Evolutionary conservation across 306 rosid species (phyloP), one percentile per base, ranked within the genome.

Genomic region (Chamaecrista fasciculata): DNA sequence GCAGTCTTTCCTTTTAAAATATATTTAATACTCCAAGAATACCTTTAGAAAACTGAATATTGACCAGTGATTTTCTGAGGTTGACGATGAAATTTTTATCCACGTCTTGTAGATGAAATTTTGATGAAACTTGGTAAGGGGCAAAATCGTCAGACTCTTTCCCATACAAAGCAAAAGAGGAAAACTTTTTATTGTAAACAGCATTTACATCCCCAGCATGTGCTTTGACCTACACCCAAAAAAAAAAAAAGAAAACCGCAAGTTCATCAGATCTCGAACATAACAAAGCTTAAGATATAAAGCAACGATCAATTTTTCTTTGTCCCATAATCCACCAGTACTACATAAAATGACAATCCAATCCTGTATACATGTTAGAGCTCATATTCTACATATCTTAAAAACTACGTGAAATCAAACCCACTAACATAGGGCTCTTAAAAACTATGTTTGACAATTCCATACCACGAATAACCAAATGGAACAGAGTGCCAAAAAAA

Each of bases 91-190:
- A 56, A 57, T 6, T 56, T 51, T 67, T 73, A 74, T 85, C 92
- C 8, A 66, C 46, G 12, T 83, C 78, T 69, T 44, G 62, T 8
- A 66, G 70, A 11, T n/a, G 71, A 82, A 83, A 78, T 15, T 18
- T 69, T 4, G 86, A 67, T 42, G 76, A 82, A 67, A 25, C 57
- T 51, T 90, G 86, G 66, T 86, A 93, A 19, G 97, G 94, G 56
- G 1, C 44, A 64, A 73, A 77, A 55, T 57, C 56, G 16, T 64
- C 40, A 21, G 58, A 73, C 56, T 68, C 80, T 18, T 68, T 66
- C 62, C 97, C 90, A 16, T 85, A 90, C 49, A 93, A 61, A 25
- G 92, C 96, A 85, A 83, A 90, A 34, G 85, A 57, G 20, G 97
- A 93, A 71, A 6, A 44, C 33, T 6, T 58, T 76, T 86, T 84